These are phyloP conservation scores for Ceriops zippeliana DNA, from an alignment of 345 rosid genomes.

Conservation along the genomic window DNA sequence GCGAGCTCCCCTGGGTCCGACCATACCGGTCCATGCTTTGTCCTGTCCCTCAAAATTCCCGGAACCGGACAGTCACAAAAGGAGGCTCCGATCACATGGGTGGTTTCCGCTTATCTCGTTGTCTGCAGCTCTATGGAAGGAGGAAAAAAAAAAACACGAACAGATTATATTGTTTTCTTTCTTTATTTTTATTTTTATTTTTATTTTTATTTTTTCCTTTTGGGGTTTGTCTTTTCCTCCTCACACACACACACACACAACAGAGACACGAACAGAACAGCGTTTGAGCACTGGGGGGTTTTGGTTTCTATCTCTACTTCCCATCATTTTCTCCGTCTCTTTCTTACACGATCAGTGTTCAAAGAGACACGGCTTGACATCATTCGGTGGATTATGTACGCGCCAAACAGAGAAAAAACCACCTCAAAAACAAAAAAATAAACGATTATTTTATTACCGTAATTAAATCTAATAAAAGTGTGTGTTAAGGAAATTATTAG, in stretches of 20 bases:
- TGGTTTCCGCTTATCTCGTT: neutral
- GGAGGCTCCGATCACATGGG: slow-evolving; percentile 40
- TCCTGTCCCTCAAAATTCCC: slow-evolving; percentile 9
- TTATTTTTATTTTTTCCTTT: slow-evolving; percentile 3
- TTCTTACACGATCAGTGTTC: no score
- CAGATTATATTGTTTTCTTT: slow-evolving; percentile 13
- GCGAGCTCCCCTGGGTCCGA: slow-evolving; percentile 47
- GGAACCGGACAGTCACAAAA: slow-evolving; percentile 15
- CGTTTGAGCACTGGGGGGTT: neutral
- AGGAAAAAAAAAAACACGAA: neutral
- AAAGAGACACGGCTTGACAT: no score
- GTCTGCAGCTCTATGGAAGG: neutral
- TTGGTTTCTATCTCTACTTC: slow-evolving; percentile 29
- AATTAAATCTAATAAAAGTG: no score
- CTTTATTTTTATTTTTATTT: slow-evolving; percentile 4
- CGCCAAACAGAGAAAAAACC: slow-evolving; percentile 44
- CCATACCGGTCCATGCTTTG: slow-evolving; percentile 59
- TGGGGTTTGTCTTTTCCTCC: no score
- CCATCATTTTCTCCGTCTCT: neutral
- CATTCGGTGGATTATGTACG: slow-evolving; percentile 46
- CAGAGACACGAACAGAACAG: neutral
- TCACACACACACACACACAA: no score
- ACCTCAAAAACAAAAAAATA: no score
- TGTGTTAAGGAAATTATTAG: neutral
- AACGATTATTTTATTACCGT: no score